Evolutionary conservation across 2,329 filamentous ascomycete genomes (phyloP).

Genomic region (Paraphoma sp.): DNA sequence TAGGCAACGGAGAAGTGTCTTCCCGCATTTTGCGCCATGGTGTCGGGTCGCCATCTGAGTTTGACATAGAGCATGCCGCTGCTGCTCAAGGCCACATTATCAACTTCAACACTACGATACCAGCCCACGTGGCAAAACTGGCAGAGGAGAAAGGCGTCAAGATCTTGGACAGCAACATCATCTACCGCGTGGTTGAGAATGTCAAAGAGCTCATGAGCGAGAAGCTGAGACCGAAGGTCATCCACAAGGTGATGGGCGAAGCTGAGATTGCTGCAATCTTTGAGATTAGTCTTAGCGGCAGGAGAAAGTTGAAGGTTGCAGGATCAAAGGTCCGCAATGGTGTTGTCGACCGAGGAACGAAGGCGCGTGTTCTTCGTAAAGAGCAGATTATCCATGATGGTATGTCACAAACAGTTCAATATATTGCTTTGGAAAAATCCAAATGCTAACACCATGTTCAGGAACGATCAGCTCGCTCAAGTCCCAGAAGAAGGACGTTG

Average conservation of each 20-base stretch:
- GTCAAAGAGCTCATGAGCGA: constrained; percentile 72
- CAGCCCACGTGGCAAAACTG: constrained; percentile 70
- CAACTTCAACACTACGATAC: constrained; percentile 81
- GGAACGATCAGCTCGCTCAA: constrained; percentile 83
- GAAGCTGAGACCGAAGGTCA: constrained; percentile 70
- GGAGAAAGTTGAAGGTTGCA: constrained; percentile 76
- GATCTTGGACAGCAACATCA: constrained; percentile 86
- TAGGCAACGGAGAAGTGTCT: constrained; percentile 85
- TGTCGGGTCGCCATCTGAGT: constrained; percentile 82
- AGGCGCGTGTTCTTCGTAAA: constrained; percentile 74
- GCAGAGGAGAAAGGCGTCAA: constrained; percentile 75
- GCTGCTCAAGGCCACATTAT: constrained; percentile 78
- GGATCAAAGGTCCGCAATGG: constrained; percentile 90
- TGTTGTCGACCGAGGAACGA: constrained; percentile 65
- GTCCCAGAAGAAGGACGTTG: constrained; percentile 89
- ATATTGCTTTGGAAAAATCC: background rate
- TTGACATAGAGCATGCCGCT: constrained; percentile 86
- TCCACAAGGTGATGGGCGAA: constrained; percentile 79
- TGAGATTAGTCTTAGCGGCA: constrained; percentile 78
- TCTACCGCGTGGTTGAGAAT: constrained; percentile 80
- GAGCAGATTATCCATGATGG: constrained; percentile 81
- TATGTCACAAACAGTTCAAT: constrained; percentile 56
- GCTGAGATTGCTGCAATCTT: constrained; percentile 86
- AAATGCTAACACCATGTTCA: constrained; percentile 45
- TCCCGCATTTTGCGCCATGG: constrained; percentile 77